phyloP scores from a whole-genome alignment of 805 yeast genomes.

The Ogataea philodendri region DNA sequence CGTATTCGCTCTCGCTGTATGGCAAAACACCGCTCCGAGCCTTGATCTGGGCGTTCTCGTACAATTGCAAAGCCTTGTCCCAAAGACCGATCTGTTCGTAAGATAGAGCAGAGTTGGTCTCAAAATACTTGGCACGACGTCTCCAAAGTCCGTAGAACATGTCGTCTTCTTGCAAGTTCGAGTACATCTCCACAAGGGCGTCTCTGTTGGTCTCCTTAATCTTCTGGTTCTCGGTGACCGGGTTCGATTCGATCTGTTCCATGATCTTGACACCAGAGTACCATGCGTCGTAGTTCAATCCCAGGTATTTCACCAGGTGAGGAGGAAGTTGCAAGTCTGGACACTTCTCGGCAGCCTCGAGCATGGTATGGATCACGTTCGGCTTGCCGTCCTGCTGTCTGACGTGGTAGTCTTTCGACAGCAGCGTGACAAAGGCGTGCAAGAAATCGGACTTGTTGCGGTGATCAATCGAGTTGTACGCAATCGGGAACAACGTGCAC shows the following conservation, averaged over 20 bases:
- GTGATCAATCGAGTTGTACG: constrained; percentile 68
- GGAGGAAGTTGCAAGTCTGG: constrained; percentile 84
- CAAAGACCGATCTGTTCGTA: constrained; percentile 94
- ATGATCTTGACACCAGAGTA: constrained; percentile 80
- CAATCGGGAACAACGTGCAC: constrained; percentile 79
- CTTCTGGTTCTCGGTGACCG: constrained; percentile 58
- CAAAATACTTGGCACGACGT: constrained; percentile 89
- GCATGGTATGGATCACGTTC: constrained; percentile 78
- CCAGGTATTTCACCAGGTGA: constrained; percentile 84
- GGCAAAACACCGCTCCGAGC: constrained; percentile 95
- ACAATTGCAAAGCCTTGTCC: constrained; percentile 90
- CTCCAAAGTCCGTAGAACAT: constrained; percentile 98
- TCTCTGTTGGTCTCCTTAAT: constrained; percentile 85
- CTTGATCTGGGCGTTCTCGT: constrained; percentile 94
- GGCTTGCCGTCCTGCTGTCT: constrained; percentile 85
- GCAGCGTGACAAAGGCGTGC: constrained; percentile 70
- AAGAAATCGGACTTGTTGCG: constrained; percentile 83
- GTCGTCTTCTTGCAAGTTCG: constrained; percentile 88
- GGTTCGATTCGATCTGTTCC: constrained; percentile 57
- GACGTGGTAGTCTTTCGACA: constrained; percentile 90
- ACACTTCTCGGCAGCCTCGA: constrained; percentile 80
- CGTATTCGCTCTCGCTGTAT: constrained; percentile 90
- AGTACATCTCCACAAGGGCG: constrained; percentile 85
- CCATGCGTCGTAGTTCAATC: constrained; percentile 88
- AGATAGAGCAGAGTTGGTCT: constrained; percentile 88